Percentiles rank a stretch among this genome's conserved stretches.
Conservation (phyloP, 257 asterid genomes). For the Orobanche coerulescens region DNA sequence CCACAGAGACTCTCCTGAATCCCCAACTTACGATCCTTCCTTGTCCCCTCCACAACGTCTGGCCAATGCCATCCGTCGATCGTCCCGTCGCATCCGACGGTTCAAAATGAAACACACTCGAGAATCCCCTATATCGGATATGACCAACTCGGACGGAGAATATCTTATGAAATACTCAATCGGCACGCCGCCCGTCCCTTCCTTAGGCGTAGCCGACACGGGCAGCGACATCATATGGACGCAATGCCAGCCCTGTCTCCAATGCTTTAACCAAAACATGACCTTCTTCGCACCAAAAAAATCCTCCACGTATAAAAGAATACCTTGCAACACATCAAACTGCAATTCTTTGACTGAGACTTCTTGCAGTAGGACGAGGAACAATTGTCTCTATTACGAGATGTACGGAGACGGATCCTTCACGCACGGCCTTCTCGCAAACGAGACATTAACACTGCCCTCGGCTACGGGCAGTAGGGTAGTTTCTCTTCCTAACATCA, state of each 20-base stretch:
- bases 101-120: neutral
- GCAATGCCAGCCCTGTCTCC: conserved; percentile 30
- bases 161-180: conserved; percentile 22
- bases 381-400: conserved; percentile 15
- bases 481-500: neutral
- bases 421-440: neutral
- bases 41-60: neutral
- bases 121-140: neutral
- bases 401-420: neutral
- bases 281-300: conserved; percentile 19
- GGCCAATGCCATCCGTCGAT: neutral
- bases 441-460: neutral
- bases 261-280: conserved; percentile 21
- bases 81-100: neutral
- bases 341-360: conserved; percentile 2
- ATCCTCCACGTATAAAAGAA: conserved; percentile 21
- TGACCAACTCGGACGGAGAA: conserved; percentile 8
- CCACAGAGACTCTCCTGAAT: neutral
- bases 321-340: neutral
- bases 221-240: conserved; percentile 27
- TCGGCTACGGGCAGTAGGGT: neutral
- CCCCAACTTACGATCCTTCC: neutral
- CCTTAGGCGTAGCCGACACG: neutral
- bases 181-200: neutral
- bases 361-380: neutral